Conservation (phyloP, 2,329 filamentous ascomycete species). For the Fusarium tanahbumbuense region DNA sequence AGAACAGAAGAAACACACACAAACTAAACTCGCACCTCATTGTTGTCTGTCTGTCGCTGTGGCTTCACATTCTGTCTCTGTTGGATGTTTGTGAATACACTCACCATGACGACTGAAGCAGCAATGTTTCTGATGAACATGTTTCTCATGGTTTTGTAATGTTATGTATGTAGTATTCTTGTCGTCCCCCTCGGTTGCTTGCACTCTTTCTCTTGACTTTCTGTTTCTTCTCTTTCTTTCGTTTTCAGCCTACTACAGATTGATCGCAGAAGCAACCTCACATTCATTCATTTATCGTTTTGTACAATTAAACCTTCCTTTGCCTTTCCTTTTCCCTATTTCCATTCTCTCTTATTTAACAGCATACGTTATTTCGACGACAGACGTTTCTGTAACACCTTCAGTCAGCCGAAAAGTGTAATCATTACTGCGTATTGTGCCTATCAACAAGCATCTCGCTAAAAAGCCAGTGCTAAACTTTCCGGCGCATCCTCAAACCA, state of each 20-base stretch:
- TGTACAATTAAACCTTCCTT: neutral
- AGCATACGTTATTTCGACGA: neutral
- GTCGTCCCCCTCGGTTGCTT: neutral
- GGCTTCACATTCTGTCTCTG: conserved; percentile 15
- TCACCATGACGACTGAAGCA: conserved; percentile 34
- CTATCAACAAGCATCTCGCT: neutral
- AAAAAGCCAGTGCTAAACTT: conserved; percentile 26
- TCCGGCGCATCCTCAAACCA: conserved; percentile 31
- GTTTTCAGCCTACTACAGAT: conserved; percentile 18
- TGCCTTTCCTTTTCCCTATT: neutral
- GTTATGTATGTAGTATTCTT: conserved; percentile 9
- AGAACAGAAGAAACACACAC: no score
- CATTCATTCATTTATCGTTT: neutral
- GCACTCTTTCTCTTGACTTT: neutral
- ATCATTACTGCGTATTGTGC: no score
- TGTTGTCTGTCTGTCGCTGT: neutral
- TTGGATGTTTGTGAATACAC: conserved; percentile 13
- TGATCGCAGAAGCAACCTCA: conserved; percentile 14
- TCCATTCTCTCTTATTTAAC: no score
- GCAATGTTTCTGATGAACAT: neutral
- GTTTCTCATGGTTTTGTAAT: neutral
- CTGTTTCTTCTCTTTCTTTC: neutral
- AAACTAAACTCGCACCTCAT: neutral
- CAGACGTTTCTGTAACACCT: neutral
- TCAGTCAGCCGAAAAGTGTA: neutral